Evolutionary conservation across 2,329 filamentous ascomycete genomes (phyloP).

Genomic region (Salinomyces thailandicus): DNA sequence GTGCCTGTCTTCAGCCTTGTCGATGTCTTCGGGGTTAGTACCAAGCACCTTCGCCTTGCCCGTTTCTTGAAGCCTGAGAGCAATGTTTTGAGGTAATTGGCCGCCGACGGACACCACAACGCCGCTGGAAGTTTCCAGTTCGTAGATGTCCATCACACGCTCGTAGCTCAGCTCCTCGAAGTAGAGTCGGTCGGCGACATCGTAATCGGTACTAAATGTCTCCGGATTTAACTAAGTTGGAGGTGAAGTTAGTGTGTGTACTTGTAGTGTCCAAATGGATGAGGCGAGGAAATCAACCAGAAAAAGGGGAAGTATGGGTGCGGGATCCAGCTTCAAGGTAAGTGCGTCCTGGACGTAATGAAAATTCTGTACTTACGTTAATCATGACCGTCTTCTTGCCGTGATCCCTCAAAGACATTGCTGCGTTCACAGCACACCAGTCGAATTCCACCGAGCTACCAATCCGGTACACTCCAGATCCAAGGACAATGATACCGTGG

Average conservation of each 20-base stretch:
- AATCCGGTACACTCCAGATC: conserved; percentile 93
- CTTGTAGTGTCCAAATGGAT: too few species aligned
- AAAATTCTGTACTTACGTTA: conserved; percentile 39
- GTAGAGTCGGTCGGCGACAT: conserved; percentile 82
- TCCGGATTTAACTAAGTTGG: conserved; percentile 56
- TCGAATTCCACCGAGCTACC: conserved; percentile 97
- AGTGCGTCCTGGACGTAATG: too few species aligned
- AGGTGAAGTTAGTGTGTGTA: conserved; percentile 9
- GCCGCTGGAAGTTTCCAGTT: conserved; percentile 72
- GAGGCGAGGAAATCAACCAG: too few species aligned
- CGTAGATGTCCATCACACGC: conserved; percentile 75
- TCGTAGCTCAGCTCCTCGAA: conserved; percentile 97
- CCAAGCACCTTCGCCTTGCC: conserved; percentile 85
- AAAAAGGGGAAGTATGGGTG: too few species aligned
- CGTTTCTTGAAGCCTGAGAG: conserved; percentile 80
- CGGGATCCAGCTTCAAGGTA: too few species aligned
- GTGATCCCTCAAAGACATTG: conserved; percentile 69
- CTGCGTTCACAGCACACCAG: conserved; percentile 92
- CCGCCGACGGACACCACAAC: conserved; percentile 94
- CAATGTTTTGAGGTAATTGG: conserved; percentile 95
- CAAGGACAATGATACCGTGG: conserved; percentile 78
- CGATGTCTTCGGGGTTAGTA: conserved; percentile 86
- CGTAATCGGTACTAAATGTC: conserved; percentile 74
- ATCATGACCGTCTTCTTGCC: conserved; percentile 98
- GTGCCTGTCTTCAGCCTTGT: conserved; percentile 94